Percentiles rank a stretch among this genome's conserved stretches.
These are phyloP conservation scores for Pelargonium nanum DNA, from an alignment of 345 rosid genomes.

Conservation along the genomic window DNA sequence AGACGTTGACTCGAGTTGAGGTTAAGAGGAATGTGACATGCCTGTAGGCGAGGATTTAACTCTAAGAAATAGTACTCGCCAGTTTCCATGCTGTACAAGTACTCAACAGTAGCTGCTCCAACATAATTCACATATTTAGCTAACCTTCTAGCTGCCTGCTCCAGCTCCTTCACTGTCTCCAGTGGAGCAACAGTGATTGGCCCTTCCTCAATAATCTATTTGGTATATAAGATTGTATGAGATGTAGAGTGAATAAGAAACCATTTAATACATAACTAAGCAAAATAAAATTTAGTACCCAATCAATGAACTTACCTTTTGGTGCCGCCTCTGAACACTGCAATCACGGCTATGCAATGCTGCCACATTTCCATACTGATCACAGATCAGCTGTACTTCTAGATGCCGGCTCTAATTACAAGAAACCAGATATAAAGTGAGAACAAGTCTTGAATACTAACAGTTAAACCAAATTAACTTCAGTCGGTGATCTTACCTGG, in stretches of 20 bases:
- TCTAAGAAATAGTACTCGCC: constrained; percentile 95
- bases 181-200: constrained; percentile 91
- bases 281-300: constrained; percentile 9
- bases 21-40: constrained; percentile 16
- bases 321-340: constrained; percentile 98
- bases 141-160: constrained; percentile 96
- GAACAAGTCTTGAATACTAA: neutral
- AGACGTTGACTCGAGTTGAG: too few relatives aligned
- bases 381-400: constrained; percentile 96
- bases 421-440: neutral
- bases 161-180: constrained; percentile 75
- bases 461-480: constrained; percentile 1
- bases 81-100: constrained; percentile 91
- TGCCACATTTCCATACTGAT: constrained; percentile 89
- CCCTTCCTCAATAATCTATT: constrained; percentile 98
- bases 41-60: constrained; percentile 99
- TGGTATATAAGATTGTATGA: constrained; percentile 5
- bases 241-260: neutral
- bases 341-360: constrained; percentile 99
- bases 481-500: constrained; percentile 49
- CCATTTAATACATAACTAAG: neutral
- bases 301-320: constrained; percentile 48
- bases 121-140: constrained; percentile 88
- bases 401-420: constrained; percentile 83
- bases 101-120: constrained; percentile 99